Conservation (phyloP, 78 protist genomes). For the Isochrysis galbana region DNA sequence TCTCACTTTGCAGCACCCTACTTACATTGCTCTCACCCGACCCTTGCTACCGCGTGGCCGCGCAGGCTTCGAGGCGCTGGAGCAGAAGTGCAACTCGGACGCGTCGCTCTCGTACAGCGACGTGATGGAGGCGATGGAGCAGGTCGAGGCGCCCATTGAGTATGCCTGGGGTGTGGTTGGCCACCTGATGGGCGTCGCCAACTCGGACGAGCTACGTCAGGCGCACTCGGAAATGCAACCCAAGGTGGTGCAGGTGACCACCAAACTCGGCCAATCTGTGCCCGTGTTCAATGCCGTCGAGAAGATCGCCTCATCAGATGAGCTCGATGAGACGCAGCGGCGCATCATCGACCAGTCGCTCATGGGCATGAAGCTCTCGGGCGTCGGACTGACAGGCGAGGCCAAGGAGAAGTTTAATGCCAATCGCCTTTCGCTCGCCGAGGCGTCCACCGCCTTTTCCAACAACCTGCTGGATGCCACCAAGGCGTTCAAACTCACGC, state of each 20-base stretch:
- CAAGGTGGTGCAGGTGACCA: not conserved
- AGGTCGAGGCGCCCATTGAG: not conserved
- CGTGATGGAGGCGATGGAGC: not conserved
- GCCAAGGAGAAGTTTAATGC: not conserved
- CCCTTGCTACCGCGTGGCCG: too few relatives aligned
- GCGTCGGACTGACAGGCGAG: constrained; percentile 17
- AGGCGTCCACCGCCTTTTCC: not conserved
- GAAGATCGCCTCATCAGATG: not conserved
- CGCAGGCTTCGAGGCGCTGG: not conserved
- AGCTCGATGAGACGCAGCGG: not conserved
- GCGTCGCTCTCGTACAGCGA: not conserved
- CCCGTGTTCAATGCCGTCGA: not conserved
- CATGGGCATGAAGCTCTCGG: not conserved
- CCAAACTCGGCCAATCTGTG: not conserved
- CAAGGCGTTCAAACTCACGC: not conserved
- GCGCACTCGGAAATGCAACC: constrained; percentile 6
- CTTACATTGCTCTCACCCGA: too few relatives aligned
- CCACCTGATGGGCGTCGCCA: constrained; percentile 23
- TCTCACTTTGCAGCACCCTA: too few relatives aligned
- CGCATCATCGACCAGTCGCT: not conserved
- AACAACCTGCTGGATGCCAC: constrained; percentile 42
- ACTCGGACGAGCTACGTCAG: constrained; percentile 1
- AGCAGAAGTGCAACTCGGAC: not conserved
- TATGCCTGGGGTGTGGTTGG: not conserved
- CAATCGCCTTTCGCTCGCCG: not conserved